phyloP scores from a whole-genome alignment of 176 grass and related monocot species.

The Oryza nivara region DNA sequence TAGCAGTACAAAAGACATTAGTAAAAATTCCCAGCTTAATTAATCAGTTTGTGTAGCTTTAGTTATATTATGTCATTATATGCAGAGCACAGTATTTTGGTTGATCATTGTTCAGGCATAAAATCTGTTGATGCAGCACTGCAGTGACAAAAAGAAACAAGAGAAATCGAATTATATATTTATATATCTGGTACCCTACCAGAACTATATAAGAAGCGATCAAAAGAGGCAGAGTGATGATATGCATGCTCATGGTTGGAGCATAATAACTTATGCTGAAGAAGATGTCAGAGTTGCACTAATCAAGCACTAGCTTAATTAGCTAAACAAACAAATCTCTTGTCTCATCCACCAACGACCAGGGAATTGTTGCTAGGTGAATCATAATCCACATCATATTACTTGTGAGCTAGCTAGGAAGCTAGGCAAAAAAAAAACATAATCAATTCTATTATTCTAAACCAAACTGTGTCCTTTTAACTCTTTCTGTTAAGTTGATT shows the following conservation, averaged over 20 bases:
- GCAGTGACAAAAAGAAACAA: not conserved
- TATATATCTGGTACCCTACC: not conserved
- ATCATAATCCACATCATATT: conserved; percentile 34
- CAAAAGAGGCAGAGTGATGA: not conserved
- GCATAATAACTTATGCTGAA: not conserved
- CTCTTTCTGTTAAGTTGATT: not conserved
- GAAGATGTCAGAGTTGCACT: not conserved
- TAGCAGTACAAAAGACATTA: not conserved
- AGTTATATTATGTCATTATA: not conserved
- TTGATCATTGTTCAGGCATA: not conserved
- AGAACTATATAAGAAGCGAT: not conserved
- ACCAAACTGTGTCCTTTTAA: not conserved
- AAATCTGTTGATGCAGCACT: not conserved
- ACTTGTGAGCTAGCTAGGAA: not conserved
- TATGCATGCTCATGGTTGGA: not conserved
- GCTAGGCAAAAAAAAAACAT: not conserved
- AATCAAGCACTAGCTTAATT: not conserved
- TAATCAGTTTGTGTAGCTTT: not conserved
- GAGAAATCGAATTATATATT: not conserved
- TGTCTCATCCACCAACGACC: conserved; percentile 17
- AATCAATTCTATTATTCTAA: not conserved
- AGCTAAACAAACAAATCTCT: not conserved
- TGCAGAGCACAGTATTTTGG: not conserved
- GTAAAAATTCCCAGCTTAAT: not conserved
- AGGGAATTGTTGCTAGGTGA: conserved; percentile 24